Evolutionary conservation across 352 stramenopile species (phyloP), one percentile per base, ranked within the genome.

Genomic region (Peronospora belbahrii): DNA sequence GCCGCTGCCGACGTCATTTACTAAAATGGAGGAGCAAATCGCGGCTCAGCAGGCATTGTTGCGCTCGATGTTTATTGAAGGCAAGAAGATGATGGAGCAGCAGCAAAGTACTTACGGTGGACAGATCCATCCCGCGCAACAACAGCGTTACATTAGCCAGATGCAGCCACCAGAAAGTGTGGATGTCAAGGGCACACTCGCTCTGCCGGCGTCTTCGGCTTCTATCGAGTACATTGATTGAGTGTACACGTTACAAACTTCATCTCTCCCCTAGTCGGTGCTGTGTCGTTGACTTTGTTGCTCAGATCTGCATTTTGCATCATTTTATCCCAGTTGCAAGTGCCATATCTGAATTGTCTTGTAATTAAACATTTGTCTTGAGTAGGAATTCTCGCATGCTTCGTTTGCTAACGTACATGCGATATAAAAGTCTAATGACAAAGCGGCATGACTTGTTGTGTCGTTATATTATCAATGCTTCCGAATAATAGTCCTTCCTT

Each of bases 21-120:
- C 62, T 5, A 81, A 80, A 47, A 85, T 88, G 77, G 74, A 88
- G 52, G 70, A 88, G 50, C 75, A 79, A 47, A 88, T 88, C 42
- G 77, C 77, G 1, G 74, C 65, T 5, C 77, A 88, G 54, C 74
- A 88, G 57, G 63, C 71, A 45, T 59, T 88, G 17, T 42, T 88
- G 19, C 68, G 76, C 15, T 83, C 70, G 24, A 85, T 88, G 70
- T 69, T 84, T 48, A 62, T 82, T 52, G 71, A 88, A 40, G 76
- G 76, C 41, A 67, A 85, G 49, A 84, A 84, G 59, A 85, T 88
- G 25, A 83, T 85, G 73, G 48, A 83, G 48, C 55, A 83, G 36
- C 39, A 74, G 56, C 47, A 70, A 44, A 14, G 6, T 28, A 28
- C 36, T 22, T 60, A 65, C 36, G 42, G 52, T 14, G 48, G 52